These are phyloP conservation scores for Amphibolis antarctica DNA, from an alignment of 106 monocot species.

Conservation along the genomic window DNA sequence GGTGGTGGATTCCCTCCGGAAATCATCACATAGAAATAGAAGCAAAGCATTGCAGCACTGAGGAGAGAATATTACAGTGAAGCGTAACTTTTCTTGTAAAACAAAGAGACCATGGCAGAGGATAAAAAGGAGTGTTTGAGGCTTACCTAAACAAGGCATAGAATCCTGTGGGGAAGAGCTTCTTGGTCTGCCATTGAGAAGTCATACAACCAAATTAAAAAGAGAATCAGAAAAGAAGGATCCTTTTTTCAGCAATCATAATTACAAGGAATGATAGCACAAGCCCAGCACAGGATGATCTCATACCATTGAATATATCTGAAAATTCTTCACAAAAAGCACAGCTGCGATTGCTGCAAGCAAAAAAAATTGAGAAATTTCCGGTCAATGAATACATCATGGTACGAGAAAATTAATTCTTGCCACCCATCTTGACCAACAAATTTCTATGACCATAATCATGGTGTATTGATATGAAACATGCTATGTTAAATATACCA, in stretches of 20 bases:
- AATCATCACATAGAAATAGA: slow-evolving; percentile 50
- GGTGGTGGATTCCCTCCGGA: slow-evolving; percentile 67
- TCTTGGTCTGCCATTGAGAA: slow-evolving; percentile 34
- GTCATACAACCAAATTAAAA: background rate
- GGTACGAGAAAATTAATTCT: too few species aligned
- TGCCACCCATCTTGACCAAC: too few species aligned
- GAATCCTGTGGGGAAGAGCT: slow-evolving; percentile 39
- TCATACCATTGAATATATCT: slow-evolving; percentile 29
- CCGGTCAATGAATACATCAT: too few species aligned
- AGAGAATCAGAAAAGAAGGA: background rate
- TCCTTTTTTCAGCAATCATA: too few species aligned
- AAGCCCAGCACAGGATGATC: background rate
- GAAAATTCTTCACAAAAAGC: slow-evolving; percentile 33
- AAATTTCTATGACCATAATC: too few species aligned
- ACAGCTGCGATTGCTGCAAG: slow-evolving; percentile 36
- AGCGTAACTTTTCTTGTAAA: background rate
- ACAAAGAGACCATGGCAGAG: background rate
- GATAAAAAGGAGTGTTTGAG: background rate
- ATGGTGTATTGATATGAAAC: too few species aligned
- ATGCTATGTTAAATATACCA: too few species aligned
- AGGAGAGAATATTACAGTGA: background rate
- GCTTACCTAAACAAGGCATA: slow-evolving; percentile 37
- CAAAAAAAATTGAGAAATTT: background rate
- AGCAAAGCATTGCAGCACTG: slow-evolving; percentile 54
- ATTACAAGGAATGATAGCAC: background rate